phyloP scores from a whole-genome alignment of 805 yeast species.

The Starmera caribaea region DNA sequence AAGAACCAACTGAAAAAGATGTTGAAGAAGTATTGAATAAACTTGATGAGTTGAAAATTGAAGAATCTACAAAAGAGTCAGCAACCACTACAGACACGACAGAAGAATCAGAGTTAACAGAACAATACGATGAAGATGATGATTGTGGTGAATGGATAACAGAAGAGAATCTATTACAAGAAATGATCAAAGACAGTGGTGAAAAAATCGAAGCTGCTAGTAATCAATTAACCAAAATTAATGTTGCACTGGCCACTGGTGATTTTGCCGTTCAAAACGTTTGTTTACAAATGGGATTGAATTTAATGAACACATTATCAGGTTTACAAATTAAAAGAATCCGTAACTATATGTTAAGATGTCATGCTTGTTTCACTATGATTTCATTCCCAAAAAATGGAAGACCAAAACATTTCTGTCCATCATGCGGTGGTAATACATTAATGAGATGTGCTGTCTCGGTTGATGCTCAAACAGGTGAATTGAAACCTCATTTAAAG shows the following conservation, averaged over 20 bases:
- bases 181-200: slow-evolving; percentile 57
- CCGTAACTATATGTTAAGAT: slow-evolving; percentile 87
- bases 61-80: slow-evolving; percentile 18
- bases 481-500: slow-evolving; percentile 79
- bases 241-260: slow-evolving; percentile 84
- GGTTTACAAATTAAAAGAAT: slow-evolving; percentile 82
- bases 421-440: slow-evolving; percentile 92
- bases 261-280: slow-evolving; percentile 98
- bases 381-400: slow-evolving; percentile 72
- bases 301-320: slow-evolving; percentile 72
- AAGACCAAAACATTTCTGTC: slow-evolving; percentile 79
- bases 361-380: slow-evolving; percentile 92
- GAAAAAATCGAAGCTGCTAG: slow-evolving; percentile 40
- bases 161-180: slow-evolving; percentile 69
- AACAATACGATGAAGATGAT: slow-evolving; percentile 41
- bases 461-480: slow-evolving; percentile 69
- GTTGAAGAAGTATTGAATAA: slow-evolving; percentile 1
- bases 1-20: slow-evolving; percentile 2
- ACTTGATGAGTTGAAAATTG: slow-evolving; percentile 22
- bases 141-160: slow-evolving; percentile 94
- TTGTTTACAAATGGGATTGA: slow-evolving; percentile 80
- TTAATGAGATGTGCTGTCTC: slow-evolving; percentile 85
- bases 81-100: slow-evolving; percentile 1
- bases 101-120: slow-evolving; percentile 11
- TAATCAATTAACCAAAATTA: slow-evolving; percentile 29